Base-by-base conservation (phyloP, 805 yeast species). In the Citeromyces nyonsensis region DNA sequence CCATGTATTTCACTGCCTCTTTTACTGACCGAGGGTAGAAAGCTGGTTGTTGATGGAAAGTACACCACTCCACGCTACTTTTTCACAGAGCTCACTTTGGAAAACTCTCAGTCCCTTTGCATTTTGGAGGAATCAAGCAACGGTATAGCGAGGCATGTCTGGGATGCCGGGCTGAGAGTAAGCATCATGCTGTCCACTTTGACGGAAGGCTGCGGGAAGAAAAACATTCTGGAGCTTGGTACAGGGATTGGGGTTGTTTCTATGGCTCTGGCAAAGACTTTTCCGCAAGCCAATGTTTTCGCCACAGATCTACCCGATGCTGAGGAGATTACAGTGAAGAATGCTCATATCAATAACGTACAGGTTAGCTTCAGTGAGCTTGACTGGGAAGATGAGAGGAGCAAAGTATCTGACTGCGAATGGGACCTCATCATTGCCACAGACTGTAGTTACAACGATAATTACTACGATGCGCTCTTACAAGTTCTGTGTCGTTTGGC, bases 171-270 rank as follows among this genome's bases (percentile, higher is more conserved):
- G 2, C 40, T 54, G 4, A 22, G 43, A 9, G 31, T 48, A 6
- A 41, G 38, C 18, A n/a, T 7, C 6, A 7, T 20, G 8, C 26
- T 34, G 13, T 31, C 34, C 9, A 28, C 11, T 4, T 14, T 28
- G 12, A 9, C 24, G 8, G 11, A 22, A 11, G 13, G 15, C 15
- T 13, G 14, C 9, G 10, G 7, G 13, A 18, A n/a, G 8, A 11
- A 24, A 22, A 41, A 42, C 2, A 43, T 59, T 3, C 33, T 61
- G 9, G 66, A 61, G 36, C 44, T 61, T 2, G 66, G 66, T 1
- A 51, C 66, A 3, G 66, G 66, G 1, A 57, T 63, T 31, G 66
- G 66, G 1, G 38, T 59, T 0, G 56, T 55, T 0, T 56, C 63
- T 3, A 32, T 57, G 4, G 45, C 48, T 5, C 26, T 60, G 15